phyloP scores from a whole-genome alignment of 257 asterid genomes.

The Capsicum rhomboideum region DNA sequence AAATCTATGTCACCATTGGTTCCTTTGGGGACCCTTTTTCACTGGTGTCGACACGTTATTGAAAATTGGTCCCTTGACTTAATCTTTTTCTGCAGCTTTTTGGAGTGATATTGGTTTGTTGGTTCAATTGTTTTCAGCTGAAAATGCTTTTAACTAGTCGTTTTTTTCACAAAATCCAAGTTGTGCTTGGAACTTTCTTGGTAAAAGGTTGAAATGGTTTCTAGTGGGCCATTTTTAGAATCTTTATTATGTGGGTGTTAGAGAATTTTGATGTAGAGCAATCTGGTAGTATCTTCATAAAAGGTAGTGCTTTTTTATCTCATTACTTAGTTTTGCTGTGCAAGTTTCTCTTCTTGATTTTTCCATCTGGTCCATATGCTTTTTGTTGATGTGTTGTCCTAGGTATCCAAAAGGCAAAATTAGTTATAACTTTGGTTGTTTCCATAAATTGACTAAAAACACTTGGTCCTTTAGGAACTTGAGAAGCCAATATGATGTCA shows the following conservation, averaged over 20 bases:
- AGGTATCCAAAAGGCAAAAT: not conserved
- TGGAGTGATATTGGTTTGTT: not conserved
- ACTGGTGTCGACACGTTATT: not conserved
- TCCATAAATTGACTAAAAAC: not conserved
- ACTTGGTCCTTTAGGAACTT: not conserved
- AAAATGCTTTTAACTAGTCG: not conserved
- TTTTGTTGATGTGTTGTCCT: not conserved
- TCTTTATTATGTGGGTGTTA: conserved; percentile 3
- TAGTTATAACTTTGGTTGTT: not conserved
- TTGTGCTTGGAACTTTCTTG: not conserved
- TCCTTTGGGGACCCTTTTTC: conserved; percentile 5
- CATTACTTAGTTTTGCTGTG: not conserved
- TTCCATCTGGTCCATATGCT: not conserved
- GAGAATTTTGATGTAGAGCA: not conserved
- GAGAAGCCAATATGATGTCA: conserved; percentile 9
- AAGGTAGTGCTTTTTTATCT: not conserved
- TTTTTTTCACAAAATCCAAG: not conserved
- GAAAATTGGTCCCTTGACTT: not conserved
- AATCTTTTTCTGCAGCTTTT: not conserved
- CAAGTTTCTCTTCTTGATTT: not conserved
- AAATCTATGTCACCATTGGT: conserved; percentile 3
- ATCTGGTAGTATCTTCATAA: not conserved
- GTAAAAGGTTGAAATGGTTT: not conserved
- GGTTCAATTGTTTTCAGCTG: conserved; percentile 8
- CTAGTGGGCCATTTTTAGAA: conserved; percentile 8